Percentiles rank a stretch among this genome's conserved stretches.
Conservation (phyloP, 2,329 filamentous ascomycete species). For the Verticillium longisporum region DNA sequence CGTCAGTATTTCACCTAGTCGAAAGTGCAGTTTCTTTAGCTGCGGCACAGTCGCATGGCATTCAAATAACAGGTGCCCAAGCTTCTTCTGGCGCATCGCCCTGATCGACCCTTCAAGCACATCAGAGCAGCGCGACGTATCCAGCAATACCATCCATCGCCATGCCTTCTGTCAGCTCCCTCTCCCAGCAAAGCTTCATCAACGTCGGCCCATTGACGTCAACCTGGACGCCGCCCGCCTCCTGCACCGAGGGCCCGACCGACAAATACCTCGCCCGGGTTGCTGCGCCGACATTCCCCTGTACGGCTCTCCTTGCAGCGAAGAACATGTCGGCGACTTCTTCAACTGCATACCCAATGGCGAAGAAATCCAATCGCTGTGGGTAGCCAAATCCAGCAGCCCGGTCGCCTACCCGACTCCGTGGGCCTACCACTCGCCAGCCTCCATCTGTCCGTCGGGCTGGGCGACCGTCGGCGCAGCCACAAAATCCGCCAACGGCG, state of each 20-base stretch:
- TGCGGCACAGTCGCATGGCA: not conserved
- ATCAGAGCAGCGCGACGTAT: not conserved
- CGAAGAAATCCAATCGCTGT: not conserved
- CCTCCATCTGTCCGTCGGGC: slow-evolving; percentile 14
- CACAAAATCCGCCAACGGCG: not conserved
- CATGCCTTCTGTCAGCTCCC: slow-evolving; percentile 17
- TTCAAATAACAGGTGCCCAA: no score
- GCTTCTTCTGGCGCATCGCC: no score
- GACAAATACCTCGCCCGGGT: not conserved
- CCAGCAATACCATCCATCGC: not conserved
- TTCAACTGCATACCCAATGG: slow-evolving; percentile 16
- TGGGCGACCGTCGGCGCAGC: slow-evolving; percentile 17
- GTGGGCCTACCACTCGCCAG: slow-evolving; percentile 16
- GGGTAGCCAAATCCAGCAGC: not conserved
- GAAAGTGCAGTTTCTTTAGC: no score
- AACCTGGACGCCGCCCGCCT: slow-evolving; percentile 16
- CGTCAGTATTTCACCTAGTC: no score
- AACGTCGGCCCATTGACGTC: slow-evolving; percentile 23
- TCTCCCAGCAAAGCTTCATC: slow-evolving; percentile 13
- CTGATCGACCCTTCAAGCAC: no score
- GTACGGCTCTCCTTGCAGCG: slow-evolving; percentile 5
- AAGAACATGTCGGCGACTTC: not conserved
- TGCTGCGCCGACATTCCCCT: not conserved
- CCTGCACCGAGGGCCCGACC: slow-evolving; percentile 14
- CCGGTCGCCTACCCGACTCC: not conserved